These are phyloP conservation scores for Polytolypa hystricis DNA, from an alignment of 2,329 filamentous ascomycete species.

Conservation along the genomic window DNA sequence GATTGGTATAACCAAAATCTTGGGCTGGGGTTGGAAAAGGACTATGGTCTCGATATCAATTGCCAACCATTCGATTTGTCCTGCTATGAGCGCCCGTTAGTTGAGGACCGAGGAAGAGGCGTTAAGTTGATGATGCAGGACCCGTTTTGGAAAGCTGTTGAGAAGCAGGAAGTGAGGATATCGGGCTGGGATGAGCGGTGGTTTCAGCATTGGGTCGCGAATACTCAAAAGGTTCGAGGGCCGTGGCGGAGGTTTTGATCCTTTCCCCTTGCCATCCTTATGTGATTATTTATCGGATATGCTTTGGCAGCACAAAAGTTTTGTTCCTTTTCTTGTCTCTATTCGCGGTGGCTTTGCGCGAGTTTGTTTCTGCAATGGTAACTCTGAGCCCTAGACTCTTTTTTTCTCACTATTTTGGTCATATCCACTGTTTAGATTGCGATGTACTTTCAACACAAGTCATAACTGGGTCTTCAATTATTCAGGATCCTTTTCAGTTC, in stretches of 20 bases:
- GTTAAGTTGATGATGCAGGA: conserved; percentile 27
- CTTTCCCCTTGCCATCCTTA: too few relatives aligned
- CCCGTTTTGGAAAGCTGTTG: conserved; percentile 16
- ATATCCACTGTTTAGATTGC: too few relatives aligned
- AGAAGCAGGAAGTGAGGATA: conserved; percentile 12
- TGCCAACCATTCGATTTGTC: conserved; percentile 27
- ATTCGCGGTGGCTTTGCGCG: too few relatives aligned
- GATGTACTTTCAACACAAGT: too few relatives aligned
- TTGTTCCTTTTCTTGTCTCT: too few relatives aligned
- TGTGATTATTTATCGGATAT: too few relatives aligned
- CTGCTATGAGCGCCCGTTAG: conserved; percentile 34
- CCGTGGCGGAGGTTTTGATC: conserved; percentile 19
- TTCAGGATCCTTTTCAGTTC: too few relatives aligned
- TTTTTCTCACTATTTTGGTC: too few relatives aligned
- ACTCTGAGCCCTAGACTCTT: too few relatives aligned
- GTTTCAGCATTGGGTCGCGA: conserved; percentile 13
- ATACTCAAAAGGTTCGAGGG: conserved; percentile 18
- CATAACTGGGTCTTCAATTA: too few relatives aligned
- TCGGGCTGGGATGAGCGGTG: conserved; percentile 31
- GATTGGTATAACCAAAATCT: conserved; percentile 26
- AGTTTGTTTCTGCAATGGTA: too few relatives aligned
- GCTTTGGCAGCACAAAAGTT: too few relatives aligned
- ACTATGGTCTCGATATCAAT: conserved; percentile 7
- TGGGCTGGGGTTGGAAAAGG: conserved; percentile 15
- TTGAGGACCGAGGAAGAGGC: conserved; percentile 20